A percentile compares a stretch with the other conserved stretches of the same genome.
Evolutionary conservation across 345 rosid species (phyloP).

Genomic region (Eucalyptus sideroxylon): DNA sequence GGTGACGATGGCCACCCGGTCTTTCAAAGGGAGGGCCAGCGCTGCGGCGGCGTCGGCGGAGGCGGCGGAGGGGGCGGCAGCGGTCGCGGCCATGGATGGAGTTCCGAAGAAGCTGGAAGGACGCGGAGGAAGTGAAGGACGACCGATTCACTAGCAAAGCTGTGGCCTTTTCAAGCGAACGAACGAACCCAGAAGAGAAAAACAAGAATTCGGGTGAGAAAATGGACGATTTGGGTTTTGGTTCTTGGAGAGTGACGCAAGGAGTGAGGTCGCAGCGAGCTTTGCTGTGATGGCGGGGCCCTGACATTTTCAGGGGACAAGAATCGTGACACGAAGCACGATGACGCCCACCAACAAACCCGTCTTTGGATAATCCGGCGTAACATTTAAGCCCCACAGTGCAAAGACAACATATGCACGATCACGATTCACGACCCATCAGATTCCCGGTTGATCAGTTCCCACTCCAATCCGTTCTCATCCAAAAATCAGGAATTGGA

Average conservation of each 20-base stretch:
- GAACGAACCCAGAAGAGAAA: background rate
- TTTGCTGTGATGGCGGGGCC: background rate
- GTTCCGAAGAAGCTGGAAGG: background rate
- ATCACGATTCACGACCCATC: too few species aligned
- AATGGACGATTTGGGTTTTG: background rate
- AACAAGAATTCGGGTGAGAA: background rate
- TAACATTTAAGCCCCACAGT: background rate
- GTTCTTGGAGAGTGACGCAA: background rate
- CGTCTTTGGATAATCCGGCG: background rate
- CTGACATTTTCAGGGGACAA: background rate
- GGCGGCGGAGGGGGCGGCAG: background rate
- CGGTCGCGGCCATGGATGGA: background rate
- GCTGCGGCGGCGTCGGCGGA: background rate
- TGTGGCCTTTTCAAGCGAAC: background rate
- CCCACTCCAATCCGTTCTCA: too few species aligned
- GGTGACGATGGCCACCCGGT: constrained; percentile 26
- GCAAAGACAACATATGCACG: background rate
- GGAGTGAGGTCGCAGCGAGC: background rate
- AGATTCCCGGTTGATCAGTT: too few species aligned
- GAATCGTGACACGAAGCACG: background rate
- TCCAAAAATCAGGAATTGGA: too few species aligned
- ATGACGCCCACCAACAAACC: background rate
- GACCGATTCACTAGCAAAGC: background rate
- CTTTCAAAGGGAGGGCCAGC: constrained; percentile 3
- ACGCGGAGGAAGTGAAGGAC: background rate